These are phyloP conservation scores for Arbutus unedo DNA, from an alignment of 148 eudicot genomes.

Conservation along the genomic window DNA sequence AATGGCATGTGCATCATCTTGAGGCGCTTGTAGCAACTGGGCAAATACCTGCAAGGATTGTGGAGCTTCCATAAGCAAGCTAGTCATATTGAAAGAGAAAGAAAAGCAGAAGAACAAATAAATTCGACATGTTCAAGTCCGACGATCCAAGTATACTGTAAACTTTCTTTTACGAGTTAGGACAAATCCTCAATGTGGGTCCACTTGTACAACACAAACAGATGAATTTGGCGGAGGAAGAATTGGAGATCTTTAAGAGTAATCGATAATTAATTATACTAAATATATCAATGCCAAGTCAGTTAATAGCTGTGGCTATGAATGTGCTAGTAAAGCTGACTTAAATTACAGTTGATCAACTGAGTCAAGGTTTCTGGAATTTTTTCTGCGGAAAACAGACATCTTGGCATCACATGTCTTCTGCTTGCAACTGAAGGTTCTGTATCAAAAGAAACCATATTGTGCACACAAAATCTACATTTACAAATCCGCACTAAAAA, in stretches of 20 bases:
- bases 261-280: neutral
- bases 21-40: conserved; percentile 80
- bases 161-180: neutral
- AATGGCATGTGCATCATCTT: conserved; percentile 66
- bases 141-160: neutral
- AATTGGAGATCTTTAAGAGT: neutral
- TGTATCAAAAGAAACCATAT: neutral
- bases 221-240: neutral
- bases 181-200: neutral
- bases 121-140: neutral
- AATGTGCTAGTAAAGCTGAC: neutral
- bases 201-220: neutral
- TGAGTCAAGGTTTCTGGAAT: neutral
- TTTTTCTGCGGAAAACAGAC: neutral
- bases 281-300: neutral
- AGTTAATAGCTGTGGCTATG: neutral
- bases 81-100: neutral
- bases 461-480: neutral
- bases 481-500: neutral
- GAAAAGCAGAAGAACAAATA: neutral
- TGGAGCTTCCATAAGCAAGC: conserved; percentile 13
- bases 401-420: neutral
- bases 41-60: conserved; percentile 62
- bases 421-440: neutral
- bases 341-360: neutral